A percentile compares a stretch with the other conserved stretches of the same genome.
Evolutionary conservation across 352 stramenopile species (phyloP).

Genomic region (Globisporangium sylvaticum): DNA sequence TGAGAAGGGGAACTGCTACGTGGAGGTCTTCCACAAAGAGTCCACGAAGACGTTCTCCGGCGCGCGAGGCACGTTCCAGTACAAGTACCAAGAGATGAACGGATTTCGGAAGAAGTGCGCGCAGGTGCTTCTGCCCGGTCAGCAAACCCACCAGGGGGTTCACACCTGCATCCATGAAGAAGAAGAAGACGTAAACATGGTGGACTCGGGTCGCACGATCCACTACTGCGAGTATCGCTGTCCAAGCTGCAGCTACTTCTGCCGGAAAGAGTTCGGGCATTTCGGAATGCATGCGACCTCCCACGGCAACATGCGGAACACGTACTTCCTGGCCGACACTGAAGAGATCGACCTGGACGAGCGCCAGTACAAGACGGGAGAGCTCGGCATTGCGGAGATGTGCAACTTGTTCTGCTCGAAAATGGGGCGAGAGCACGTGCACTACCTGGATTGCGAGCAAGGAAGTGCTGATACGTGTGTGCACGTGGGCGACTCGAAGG

Average conservation of each 20-base stretch:
- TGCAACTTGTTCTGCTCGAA: slow-evolving; percentile 81
- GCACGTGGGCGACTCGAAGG: slow-evolving; percentile 34
- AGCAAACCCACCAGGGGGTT: slow-evolving; percentile 32
- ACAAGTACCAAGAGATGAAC: slow-evolving; percentile 81
- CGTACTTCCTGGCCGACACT: slow-evolving; percentile 56
- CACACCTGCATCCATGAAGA: slow-evolving; percentile 42
- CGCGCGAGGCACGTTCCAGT: slow-evolving; percentile 52
- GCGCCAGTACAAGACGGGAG: slow-evolving; percentile 65
- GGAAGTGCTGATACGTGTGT: slow-evolving; percentile 32
- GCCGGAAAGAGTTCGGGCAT: slow-evolving; percentile 57
- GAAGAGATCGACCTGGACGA: slow-evolving; percentile 65
- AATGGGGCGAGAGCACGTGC: slow-evolving; percentile 73
- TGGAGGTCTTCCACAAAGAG: slow-evolving; percentile 69
- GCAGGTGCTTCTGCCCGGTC: slow-evolving; percentile 26
- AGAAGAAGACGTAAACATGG: not conserved
- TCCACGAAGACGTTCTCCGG: slow-evolving; percentile 69
- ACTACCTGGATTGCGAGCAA: slow-evolving; percentile 69
- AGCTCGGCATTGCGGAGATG: slow-evolving; percentile 73
- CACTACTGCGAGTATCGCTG: slow-evolving; percentile 74
- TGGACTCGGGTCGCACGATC: not conserved
- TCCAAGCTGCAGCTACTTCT: slow-evolving; percentile 77
- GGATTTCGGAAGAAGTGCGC: slow-evolving; percentile 61
- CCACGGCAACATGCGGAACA: slow-evolving; percentile 84
- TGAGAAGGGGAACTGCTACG: slow-evolving; percentile 59
- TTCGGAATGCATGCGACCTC: slow-evolving; percentile 52